Evolutionary conservation across 2,329 filamentous ascomycete species (phyloP), one percentile per base, ranked within the genome.

Genomic region (Arachnomyces sp.): DNA sequence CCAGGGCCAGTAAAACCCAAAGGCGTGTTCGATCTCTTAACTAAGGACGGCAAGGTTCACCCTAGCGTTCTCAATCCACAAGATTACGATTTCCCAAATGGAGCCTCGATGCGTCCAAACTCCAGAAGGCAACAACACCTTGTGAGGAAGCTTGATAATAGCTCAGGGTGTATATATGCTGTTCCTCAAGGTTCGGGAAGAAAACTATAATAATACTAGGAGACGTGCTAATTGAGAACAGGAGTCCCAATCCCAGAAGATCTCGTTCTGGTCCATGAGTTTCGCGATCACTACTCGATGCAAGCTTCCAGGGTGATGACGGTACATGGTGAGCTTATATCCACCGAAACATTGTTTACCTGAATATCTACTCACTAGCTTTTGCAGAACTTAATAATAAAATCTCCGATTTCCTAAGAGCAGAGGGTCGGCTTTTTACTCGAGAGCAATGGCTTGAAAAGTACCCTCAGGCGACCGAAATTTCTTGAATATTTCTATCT

Each of bases 221-320:
- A 25, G 9, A 9, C 21, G 17, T 15, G 7, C 14, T 17, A 8
- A 18, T 18, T 17, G 25, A 28, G 18, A 17, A 35, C 17, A 51
- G 46, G 46, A 32, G 43, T 38, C 1, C 33, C 31, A 16, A 32
- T 44, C 36, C 50, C 50, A 15, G 38, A 49, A 13, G 49, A 52
- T 44, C 44, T 52, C 1, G 52, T 52, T 34, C 36, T 52, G 8
- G 50, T 52, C n/a, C 50, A 52, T 40, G 49, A 52, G 36, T 52
- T 53, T 36, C 13, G 31, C 3, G 48, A 52, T 32, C 48, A 53
- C 38, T 53, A 51, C 32, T 52, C 48, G 13, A 34, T 51, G 30
- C 52, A 48, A 39, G 49, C 42, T 18, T 45, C 25, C 34, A 44
- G 31, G 28, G 48, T 41, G 43, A 55, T 47, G 48, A 47, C 35